phyloP scores from a whole-genome alignment of 306 rosid genomes.

The Cucumis sativus region Cucumber_9930_V3 NC_026660.2:20734001-20734500 shows the following conservation, averaged over 20 bases:
- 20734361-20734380: not conserved
- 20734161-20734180: not conserved
- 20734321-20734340: not conserved
- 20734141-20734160: not conserved
- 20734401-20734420: not conserved
- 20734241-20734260: not conserved
- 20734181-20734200: not conserved
- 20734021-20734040: conserved; percentile 11
- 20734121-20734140: conserved; percentile 4
- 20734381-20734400: not conserved
- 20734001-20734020: conserved; percentile 13
- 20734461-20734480: not conserved
- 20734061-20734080: conserved; percentile 19
- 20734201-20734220: not conserved
- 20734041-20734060: conserved; percentile 14
- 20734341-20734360: not conserved
- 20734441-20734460: not conserved
- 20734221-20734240: not conserved
- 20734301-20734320: not conserved
- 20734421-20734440: not conserved
- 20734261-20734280: not conserved
- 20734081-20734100: conserved; percentile 27
- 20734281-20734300: not conserved
- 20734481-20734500: not conserved
- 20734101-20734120: conserved; percentile 40